A percentile compares a stretch with the other conserved stretches of the same genome.
These are phyloP conservation scores for Aphanocladium album DNA, from an alignment of 2,329 filamentous ascomycete species.

Conservation along the genomic window DNA sequence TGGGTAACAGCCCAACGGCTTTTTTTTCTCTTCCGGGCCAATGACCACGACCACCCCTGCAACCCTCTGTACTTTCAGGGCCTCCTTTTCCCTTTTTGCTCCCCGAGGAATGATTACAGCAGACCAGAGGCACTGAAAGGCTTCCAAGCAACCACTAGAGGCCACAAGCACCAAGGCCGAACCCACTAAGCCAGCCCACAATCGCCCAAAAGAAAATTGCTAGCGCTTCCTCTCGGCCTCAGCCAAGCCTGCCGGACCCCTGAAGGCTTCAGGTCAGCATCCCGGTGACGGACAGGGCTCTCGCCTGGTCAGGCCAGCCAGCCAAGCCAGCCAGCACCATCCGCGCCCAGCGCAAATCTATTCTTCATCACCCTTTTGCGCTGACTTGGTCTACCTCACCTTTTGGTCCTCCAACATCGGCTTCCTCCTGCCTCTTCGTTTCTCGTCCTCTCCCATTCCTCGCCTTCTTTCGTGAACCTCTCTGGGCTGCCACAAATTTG, in stretches of 20 bases:
- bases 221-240: too few species aligned
- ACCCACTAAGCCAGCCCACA: too few species aligned
- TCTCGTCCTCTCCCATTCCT: neutral
- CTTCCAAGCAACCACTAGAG: too few species aligned
- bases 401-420: neutral
- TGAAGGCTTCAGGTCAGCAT: neutral
- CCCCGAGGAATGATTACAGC: too few species aligned
- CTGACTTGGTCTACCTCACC: neutral
- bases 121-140: too few species aligned
- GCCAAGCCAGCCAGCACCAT: neutral
- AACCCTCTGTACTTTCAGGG: neutral
- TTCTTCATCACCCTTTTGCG: neutral
- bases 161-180: too few species aligned
- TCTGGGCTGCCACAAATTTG: neutral
- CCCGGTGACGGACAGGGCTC: neutral
- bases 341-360: neutral
- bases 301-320: neutral
- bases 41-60: neutral
- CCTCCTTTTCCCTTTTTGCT: neutral
- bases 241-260: neutral
- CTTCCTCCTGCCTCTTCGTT: neutral
- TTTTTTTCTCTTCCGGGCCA: neutral
- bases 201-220: too few species aligned
- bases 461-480: neutral
- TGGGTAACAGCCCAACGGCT: neutral